Conservation (phyloP, 1,284 basidiomycete genomes). For the Pyrrhoderma lamaoense region DNA sequence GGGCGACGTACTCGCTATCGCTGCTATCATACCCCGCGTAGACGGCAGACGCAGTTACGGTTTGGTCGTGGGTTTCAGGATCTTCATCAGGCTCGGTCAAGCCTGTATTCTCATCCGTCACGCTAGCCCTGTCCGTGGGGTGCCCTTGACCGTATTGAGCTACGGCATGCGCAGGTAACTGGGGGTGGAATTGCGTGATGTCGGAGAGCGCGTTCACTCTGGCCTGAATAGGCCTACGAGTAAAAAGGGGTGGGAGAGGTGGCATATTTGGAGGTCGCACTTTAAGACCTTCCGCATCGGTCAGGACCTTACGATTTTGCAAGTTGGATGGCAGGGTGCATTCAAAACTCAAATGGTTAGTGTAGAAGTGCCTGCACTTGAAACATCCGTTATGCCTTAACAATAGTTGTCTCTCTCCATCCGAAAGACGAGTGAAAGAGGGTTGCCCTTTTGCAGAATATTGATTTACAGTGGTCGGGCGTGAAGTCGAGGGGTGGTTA, state of each 20-base stretch:
- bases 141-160: background rate
- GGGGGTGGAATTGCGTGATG: background rate
- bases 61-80: background rate
- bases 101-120: background rate
- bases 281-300: background rate
- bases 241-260: too few species aligned
- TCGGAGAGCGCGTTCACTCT: background rate
- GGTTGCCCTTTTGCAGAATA: background rate
- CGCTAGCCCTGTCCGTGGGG: background rate
- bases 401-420: background rate
- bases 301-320: background rate
- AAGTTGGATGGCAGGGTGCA: background rate
- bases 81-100: background rate
- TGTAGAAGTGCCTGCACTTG: constrained; percentile 5
- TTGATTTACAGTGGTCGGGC: background rate
- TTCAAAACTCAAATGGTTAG: background rate
- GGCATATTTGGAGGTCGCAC: too few species aligned
- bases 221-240: background rate
- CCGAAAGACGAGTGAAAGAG: background rate
- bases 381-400: background rate
- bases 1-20: background rate
- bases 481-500: background rate
- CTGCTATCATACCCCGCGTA: too few species aligned
- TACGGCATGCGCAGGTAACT: background rate
- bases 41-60: background rate